Evolutionary conservation across 495 filamentous ascomycete genomes (phyloP), one percentile per base, ranked within the genome.

Genomic region (Podospora fimiseda): DNA sequence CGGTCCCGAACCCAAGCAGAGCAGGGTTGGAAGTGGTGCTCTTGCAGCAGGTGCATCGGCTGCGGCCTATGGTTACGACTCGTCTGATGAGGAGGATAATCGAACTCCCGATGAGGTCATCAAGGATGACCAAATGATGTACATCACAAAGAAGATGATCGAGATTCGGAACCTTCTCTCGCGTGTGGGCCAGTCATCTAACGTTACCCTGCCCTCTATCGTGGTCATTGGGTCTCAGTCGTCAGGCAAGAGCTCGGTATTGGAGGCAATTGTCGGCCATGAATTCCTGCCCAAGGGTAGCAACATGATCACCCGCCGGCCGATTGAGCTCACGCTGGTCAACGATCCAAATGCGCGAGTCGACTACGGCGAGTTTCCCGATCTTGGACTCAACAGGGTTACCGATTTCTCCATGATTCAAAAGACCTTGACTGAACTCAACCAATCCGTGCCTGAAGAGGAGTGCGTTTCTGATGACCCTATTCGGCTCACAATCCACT

Each of bases 121-220:
- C 3, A 82, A 86, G 61, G 92, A 99, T 63, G 93, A 99, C 62
- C 93, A 99, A 68, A 99, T 99, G 92, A 99, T 99, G 93, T 74
- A 95, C 58, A 75, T 99, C 67, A 99, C 93, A 0, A 91, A 91
- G 72, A 95, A 95, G 70, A 99, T 99, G 93, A 99, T 99, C 63
- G 92, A 99, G 67, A 97, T 99, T 48, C 75, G 94, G 55, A 90
- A 85, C 56, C 89, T 99, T 38, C 74, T 99, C 6, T 85, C 92
- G 62, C 82, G 84, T 16, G 86, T 99, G 43, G 93, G 93, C 39
- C 90, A 99, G 71, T 91, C 90, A 5, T 86, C 83, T 55, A 80
- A 87, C 11, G 74, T 99, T 37, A 91, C 86, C 3, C 70, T 97
- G 37, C 93, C 93, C 0, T 95, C 93, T 2, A 99, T 99, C 53